A percentile compares a stretch with the other conserved stretches of the same genome.
phyloP scores from a whole-genome alignment of 805 yeast species.

The Saturnispora ahearnii region DNA sequence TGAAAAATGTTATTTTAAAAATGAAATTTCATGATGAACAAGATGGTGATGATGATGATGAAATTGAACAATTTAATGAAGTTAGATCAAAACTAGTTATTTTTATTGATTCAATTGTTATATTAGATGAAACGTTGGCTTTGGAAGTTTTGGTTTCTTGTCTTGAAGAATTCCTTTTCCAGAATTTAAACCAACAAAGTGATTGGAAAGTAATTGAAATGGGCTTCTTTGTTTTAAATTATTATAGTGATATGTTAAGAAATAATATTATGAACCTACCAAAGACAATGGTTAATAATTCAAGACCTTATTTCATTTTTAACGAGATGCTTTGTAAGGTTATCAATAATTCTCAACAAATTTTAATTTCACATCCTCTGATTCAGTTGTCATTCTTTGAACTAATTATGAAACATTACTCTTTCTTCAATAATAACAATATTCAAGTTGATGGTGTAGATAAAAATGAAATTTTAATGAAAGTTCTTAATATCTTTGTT shows the following conservation, averaged over 20 bases:
- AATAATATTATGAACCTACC: constrained; percentile 67
- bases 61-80: constrained; percentile 70
- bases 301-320: constrained; percentile 56
- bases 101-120: constrained; percentile 75
- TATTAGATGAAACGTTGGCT: constrained; percentile 31
- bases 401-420: constrained; percentile 69
- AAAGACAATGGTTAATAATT: constrained; percentile 52
- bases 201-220: constrained; percentile 83
- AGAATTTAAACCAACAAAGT: constrained; percentile 8
- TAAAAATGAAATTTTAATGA: constrained; percentile 44
- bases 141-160: constrained; percentile 33
- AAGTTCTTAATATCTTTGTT: constrained; percentile 68
- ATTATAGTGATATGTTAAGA: constrained; percentile 70
- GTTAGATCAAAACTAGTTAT: constrained; percentile 63
- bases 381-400: constrained; percentile 80
- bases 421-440: constrained; percentile 41
- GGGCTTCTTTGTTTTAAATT: constrained; percentile 74
- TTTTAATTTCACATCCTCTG: constrained; percentile 62
- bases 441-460: constrained; percentile 32
- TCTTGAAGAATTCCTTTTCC: constrained; percentile 36
- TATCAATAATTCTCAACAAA: constrained; percentile 27
- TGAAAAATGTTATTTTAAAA: constrained; percentile 64
- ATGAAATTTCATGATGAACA: constrained; percentile 67
- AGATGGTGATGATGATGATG: constrained; percentile 56
- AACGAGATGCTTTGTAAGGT: constrained; percentile 50